Evolutionary conservation across 106 monocot species (phyloP).

Genomic region (Apostasia shenzhenica): DNA sequence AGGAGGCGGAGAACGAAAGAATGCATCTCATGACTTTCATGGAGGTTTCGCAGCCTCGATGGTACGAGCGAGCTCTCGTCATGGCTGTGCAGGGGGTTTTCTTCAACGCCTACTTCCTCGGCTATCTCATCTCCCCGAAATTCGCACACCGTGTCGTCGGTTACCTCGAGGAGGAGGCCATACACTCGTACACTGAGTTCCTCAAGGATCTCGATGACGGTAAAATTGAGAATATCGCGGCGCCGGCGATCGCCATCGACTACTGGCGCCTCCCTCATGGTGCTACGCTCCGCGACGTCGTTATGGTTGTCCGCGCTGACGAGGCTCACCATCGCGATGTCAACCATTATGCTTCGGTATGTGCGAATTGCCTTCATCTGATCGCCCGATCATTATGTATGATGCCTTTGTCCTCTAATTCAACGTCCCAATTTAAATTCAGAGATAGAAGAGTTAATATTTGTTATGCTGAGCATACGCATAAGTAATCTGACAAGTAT

Average conservation of each 20-base stretch:
- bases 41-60: conserved; percentile 32
- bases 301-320: conserved; percentile 26
- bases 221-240: conserved; percentile 32
- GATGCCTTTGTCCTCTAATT: too few species aligned
- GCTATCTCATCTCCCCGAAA: conserved; percentile 31
- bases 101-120: conserved; percentile 34
- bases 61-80: conserved; percentile 38
- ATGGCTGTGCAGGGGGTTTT: conserved; percentile 29
- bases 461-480: too few species aligned
- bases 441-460: too few species aligned
- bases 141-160: conserved; percentile 37
- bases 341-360: conserved; percentile 39
- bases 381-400: too few species aligned
- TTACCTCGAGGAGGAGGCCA: conserved; percentile 44
- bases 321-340: conserved; percentile 41
- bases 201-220: conserved; percentile 29
- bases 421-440: too few species aligned
- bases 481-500: too few species aligned
- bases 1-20: conserved; percentile 30
- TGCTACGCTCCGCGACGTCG: conserved; percentile 34
- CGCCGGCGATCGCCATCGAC: conserved; percentile 33
- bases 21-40: conserved; percentile 49
- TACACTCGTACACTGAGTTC: conserved; percentile 38
- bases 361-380: background rate
- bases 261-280: conserved; percentile 32